Evolutionary conservation across 1,284 basidiomycete species (phyloP), one percentile per base, ranked within the genome.

Genomic region (Ceratorhiza oryzae-sativae): DNA sequence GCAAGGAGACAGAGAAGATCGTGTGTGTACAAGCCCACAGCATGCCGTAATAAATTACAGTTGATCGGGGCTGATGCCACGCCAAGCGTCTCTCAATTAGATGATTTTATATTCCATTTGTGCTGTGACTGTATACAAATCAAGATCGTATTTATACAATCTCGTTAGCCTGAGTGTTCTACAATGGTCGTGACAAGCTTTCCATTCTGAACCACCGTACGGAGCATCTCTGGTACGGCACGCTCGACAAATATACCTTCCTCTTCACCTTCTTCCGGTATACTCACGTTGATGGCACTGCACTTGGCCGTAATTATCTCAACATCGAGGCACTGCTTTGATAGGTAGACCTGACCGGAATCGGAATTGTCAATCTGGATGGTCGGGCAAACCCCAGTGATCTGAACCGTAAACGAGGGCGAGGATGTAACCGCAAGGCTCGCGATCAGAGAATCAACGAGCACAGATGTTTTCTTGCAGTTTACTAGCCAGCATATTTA

Each of bases 271-370:
- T 90, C 90, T 1, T 92, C 89, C 0, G 97, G 97, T 55, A 99
- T 80, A 77, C 88, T 94, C 73, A 99, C 86, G 81, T 99, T 99
- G 81, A 99, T 92, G 36, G 90, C 87, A 78, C 93, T 95, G 80
- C 95, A 97, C 83, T 99, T 98, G 72, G 94, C 90, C 0, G 96
- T 97, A 58, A 95, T 92, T 77, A 99, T 94, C 82, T 98, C 97
- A 1, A 88, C 86, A 45, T 78, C 84, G 70, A 97, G 84, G 76
- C 91, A 92, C 36, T 87, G 87, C 79, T 92, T 92, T 53, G 94
- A 95, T 39, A 99, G 86, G 82, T 94, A 99, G 75, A 99, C 89
- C 80, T 96, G 94, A 9, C 97, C 97, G 18, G 93, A 93, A 81
- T 99, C 97, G 45, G 94, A 97, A 34, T 91, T 91, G 81, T 99